Evolutionary conservation across 768 basidiomycete genomes (phyloP), one percentile per base, ranked within the genome.

Genomic region (Lentinula edodes): DNA sequence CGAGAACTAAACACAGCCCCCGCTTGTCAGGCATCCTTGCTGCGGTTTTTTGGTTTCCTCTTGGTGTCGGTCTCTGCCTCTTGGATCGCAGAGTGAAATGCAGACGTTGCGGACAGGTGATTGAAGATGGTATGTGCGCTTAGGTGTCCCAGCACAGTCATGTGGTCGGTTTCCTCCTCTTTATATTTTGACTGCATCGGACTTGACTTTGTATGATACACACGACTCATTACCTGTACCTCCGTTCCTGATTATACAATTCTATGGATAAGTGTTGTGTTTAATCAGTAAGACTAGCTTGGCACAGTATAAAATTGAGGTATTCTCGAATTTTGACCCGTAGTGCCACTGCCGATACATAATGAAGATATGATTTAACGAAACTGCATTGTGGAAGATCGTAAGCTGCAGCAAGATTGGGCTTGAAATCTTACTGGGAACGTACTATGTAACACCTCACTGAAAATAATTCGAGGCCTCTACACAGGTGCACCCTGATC

Each of bases 401-500:
- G 23, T 23, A 2, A 23, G 23, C 23, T 28, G 28, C 28, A 28
- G 3, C 28, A 28, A 28, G 2, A 28, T 28, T 28, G 28, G 28
- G 28, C 28, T 23, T 23, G 23, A 28, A 28, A 28, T 28, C 23
- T 16, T 16, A 16, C 6, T 52, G 13, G 41, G 23, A 18, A 54
- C 20, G 20, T 32, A 58, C 23, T 45, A 63, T 18, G 52, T 13
- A 38, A 60, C 45, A 63, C 4, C 10, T 18, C 16, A 18, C 35
- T 23, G 16, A 20, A 15, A 16, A 23, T 23, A 23, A 1, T 23
- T 23, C 23, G 23, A 23, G 23, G 23, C 3, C 41, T 23, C 72
- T 69, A 87, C 62, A 79, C 74, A n/a, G 91, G 90, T 16, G 90
- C 91, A 38, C 92, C 93, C 73, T 94, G 91, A 73, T 98, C 97